Evolutionary conservation across 352 stramenopile genomes (phyloP).

Genomic region (Globisporangium okanoganense): DNA sequence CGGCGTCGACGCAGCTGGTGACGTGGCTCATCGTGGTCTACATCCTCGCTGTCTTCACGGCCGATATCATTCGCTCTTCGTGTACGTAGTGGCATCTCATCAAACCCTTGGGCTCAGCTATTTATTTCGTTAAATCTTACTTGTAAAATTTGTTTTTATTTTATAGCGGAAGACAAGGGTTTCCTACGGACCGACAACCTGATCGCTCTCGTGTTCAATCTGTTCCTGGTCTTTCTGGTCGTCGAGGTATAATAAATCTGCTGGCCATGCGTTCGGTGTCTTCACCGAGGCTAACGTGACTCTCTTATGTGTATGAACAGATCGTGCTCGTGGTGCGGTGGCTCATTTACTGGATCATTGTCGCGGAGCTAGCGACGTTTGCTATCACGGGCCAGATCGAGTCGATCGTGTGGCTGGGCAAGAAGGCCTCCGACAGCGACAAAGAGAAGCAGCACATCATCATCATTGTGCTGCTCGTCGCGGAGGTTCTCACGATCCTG

Average conservation of each 20-base stretch:
- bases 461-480: constrained; percentile 26
- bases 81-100: background rate
- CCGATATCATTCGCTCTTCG: constrained; percentile 16
- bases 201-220: constrained; percentile 14
- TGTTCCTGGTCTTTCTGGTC: constrained; percentile 19
- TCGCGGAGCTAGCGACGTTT: constrained; percentile 30
- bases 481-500: constrained; percentile 38
- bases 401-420: constrained; percentile 20
- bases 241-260: constrained; percentile 11
- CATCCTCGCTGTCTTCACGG: constrained; percentile 41
- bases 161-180: constrained; percentile 5
- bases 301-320: constrained; percentile 6
- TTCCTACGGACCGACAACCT: constrained; percentile 11
- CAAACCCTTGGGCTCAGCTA: background rate
- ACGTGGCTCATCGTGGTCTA: constrained; percentile 57
- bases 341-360: constrained; percentile 51
- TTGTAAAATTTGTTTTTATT: too few species aligned
- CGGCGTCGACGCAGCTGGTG: constrained; percentile 39
- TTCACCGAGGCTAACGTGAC: background rate
- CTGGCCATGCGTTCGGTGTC: constrained; percentile 22
- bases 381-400: constrained; percentile 19
- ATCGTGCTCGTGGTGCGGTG: constrained; percentile 48
- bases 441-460: constrained; percentile 23
- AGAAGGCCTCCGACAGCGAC: constrained; percentile 27
- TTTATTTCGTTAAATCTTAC: too few species aligned